Percentiles rank a stretch among this genome's conserved stretches.
Evolutionary conservation across 495 filamentous ascomycete species (phyloP).

Genomic region (Choiromyces venosus): DNA sequence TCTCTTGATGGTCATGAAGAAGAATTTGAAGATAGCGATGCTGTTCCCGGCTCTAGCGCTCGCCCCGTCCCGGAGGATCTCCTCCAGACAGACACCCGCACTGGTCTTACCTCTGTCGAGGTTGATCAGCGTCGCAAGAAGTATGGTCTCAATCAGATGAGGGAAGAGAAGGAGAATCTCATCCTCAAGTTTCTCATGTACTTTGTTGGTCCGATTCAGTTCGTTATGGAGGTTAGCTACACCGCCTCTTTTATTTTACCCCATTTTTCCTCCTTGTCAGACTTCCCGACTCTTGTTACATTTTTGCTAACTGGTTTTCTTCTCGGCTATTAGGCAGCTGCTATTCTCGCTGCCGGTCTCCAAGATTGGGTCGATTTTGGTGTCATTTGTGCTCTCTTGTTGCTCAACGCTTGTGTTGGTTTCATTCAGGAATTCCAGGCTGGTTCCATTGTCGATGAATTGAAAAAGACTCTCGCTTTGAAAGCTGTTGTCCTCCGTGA

Average conservation of each 20-base stretch:
- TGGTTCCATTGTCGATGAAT: conserved; percentile 82
- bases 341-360: conserved; percentile 70
- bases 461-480: conserved; percentile 84
- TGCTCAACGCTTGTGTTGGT: conserved; percentile 79
- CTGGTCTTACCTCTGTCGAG: conserved; percentile 64
- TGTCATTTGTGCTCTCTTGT: conserved; percentile 66
- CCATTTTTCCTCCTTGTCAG: conserved; percentile 21
- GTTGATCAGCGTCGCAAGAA: conserved; percentile 64
- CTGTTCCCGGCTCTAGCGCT: conserved; percentile 47
- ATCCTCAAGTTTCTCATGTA: conserved; percentile 75
- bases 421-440: conserved; percentile 87
- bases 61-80: conserved; percentile 59
- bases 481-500: conserved; percentile 80
- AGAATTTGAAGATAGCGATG: conserved; percentile 53
- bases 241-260: not conserved
- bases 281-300: conserved; percentile 16
- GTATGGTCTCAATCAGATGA: conserved; percentile 83
- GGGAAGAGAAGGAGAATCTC: conserved; percentile 80
- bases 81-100: conserved; percentile 62
- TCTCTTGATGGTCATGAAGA: conserved; percentile 64
- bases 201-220: conserved; percentile 87
- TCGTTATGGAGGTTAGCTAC: conserved; percentile 76
- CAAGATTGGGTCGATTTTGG: conserved; percentile 77
- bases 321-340: conserved; percentile 54
- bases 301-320: conserved; percentile 3